Base-by-base conservation (phyloP, 441 rosid genomes). In the Populus hybrid region DNA sequence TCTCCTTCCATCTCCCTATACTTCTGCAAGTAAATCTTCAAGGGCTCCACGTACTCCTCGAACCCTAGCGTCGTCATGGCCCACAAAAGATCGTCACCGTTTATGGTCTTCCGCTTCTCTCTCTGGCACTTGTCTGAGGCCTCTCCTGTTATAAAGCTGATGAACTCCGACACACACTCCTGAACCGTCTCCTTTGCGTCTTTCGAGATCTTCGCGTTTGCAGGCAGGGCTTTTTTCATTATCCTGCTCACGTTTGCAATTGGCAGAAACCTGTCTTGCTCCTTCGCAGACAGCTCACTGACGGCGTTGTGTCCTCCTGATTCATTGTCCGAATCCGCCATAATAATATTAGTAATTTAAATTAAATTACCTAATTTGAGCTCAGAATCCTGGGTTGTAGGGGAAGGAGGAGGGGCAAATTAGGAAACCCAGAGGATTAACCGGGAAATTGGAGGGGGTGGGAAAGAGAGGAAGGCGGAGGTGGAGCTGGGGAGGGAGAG, bases 381-480 rank as follows among this genome's bases (percentile, higher is more conserved):
- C 31, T 66, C 69, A 31, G 14, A 26, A 66, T 26, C 35, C 20
- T 35, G 36, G 67, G 26, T 40, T 21, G 63, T 23, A 45, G 71
- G 4, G 11, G 36, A 45, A 7, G 28, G 61, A 31, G 40, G 11
- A 29, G 59, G 71, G 75, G 59, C 16, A 74, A 61, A 70, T 71
- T 53, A 10, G 81, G 70, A 31, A 78, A 31, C 66, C 50, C 50
- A 21, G 23, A 68, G n/a, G 6, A 53, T 64, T 36, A 2, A 69
- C 59, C 50, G 86, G 77, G 56, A 76, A 72, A 77, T 29, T 10
- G 28, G 36, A 33, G 36, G 73, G 71, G 56, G 56, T 14, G 56
- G 56, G 56, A 45, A 33, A 9, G 23, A 24, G 14, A 29, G 33
- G 71, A 78, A 24, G 56, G 35, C 26, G 20, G 68, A 71, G 68